A percentile compares a stretch with the other conserved stretches of the same genome.
Conservation (phyloP, 1,284 basidiomycete genomes). For the Sanghuangporus sanghuang region DNA sequence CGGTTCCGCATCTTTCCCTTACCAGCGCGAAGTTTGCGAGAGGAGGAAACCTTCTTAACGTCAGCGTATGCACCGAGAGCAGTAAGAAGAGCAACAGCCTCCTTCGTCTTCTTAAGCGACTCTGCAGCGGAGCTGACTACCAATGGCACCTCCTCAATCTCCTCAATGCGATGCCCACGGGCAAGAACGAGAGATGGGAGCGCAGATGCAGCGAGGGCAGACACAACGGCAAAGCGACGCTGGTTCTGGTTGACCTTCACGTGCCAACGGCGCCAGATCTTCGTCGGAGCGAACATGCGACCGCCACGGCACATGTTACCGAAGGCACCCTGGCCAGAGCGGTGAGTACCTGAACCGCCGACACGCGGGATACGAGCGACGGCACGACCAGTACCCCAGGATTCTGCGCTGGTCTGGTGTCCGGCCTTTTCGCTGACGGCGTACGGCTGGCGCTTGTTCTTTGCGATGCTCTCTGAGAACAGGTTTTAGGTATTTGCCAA, state of each 20-base stretch:
- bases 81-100: conserved; percentile 94
- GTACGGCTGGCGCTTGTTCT: conserved; percentile 98
- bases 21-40: conserved; percentile 94
- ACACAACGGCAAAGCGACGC: conserved; percentile 96
- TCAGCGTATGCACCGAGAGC: conserved; percentile 88
- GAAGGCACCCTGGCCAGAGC: conserved; percentile 98
- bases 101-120: conserved; percentile 94
- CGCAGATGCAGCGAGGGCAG: conserved; percentile 96
- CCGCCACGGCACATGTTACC: conserved; percentile 99
- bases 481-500: background rate
- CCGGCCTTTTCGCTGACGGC: conserved; percentile 97
- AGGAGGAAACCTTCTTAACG: conserved; percentile 96
- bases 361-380: conserved; percentile 99
- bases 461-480: conserved; percentile 86
- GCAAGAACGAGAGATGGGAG: conserved; percentile 98
- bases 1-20: conserved; percentile 98
- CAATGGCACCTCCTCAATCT: conserved; percentile 95
- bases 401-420: conserved; percentile 98
- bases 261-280: conserved; percentile 99
- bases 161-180: conserved; percentile 98
- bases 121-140: conserved; percentile 82
- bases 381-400: conserved; percentile 99
- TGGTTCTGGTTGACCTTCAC: conserved; percentile 99
- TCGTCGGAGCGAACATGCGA: conserved; percentile 99
- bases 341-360: conserved; percentile 97